Base-by-base conservation (phyloP, 768 basidiomycete genomes). In the Paxillus ammoniavirescens region DNA sequence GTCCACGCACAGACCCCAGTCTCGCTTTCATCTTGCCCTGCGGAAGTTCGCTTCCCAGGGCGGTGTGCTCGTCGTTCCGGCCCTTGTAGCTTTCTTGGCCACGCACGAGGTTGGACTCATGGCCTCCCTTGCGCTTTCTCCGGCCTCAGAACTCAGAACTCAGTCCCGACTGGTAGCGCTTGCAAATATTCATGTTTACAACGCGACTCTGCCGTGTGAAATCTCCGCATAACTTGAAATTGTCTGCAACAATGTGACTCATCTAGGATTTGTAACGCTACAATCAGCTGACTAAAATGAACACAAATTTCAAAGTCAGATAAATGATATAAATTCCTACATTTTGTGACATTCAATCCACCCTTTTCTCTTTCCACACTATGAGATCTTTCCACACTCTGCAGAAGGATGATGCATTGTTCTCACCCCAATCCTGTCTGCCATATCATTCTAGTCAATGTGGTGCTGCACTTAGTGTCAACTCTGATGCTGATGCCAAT, bases 301-400 rank as follows among this genome's bases (percentile, higher is more conserved):
- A 8, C 9, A n/a, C 13, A 8, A 31, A 40, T 38, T 53, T 47
- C 23, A 41, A 53, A 41, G 33, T 53, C 52, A 45, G 52, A 41
- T 45, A n/a, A 10, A 5, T 9, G 17, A 5, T 28, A 31, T 47
- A 35, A 21, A 21, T 21, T 21, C 21, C 21, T 21, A 21, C 21
- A 21, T 21, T 21, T 21, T 21, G 2, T 21, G 21, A 21, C 21
- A 21, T 21, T 21, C 26, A 26, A 12, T 38, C 17, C 37, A 38
- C n/a, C 37, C 37, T 17, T 38, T 3, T 15, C 6, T 2, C 14
- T 38, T 36, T 12, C 5, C 26, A 26, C 6, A 21, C 21, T 21
- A 21, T 21, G 21, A 3, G 21, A 0, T 26, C 26, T 26, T 26
- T 26, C 2, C 26, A 26, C 26, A 26, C 26, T 6, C 26, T 26